These are phyloP conservation scores for Solanum phureja DNA, from an alignment of 257 asterid species.

Conservation along the genomic window DNA sequence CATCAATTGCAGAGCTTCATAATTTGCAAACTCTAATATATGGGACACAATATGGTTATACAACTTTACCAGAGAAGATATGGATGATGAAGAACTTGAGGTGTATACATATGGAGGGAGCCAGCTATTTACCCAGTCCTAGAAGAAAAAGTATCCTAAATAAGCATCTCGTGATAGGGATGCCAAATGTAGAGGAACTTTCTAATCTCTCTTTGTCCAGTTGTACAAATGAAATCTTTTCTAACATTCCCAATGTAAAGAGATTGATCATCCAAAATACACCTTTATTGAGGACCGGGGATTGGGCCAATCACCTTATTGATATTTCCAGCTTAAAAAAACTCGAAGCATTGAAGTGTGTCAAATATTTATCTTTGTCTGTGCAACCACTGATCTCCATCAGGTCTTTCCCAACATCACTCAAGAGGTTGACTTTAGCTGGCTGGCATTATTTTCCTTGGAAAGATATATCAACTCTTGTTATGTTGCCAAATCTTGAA, in stretches of 20 bases:
- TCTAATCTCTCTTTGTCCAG: not conserved
- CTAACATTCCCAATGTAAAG: not conserved
- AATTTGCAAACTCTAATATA: too few species aligned
- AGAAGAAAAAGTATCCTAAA: not conserved
- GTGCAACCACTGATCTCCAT: not conserved
- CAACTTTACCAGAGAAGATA: too few species aligned
- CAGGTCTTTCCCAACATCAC: not conserved
- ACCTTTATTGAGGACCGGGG: not conserved
- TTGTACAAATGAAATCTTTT: not conserved
- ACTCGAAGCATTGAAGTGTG: not conserved
- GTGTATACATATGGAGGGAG: not conserved
- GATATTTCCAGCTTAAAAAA: not conserved
- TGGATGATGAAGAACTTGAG: too few species aligned
- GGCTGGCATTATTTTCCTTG: not conserved
- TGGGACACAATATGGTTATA: too few species aligned
- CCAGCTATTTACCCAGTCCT: not conserved
- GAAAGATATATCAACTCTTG: not conserved
- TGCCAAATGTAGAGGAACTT: not conserved
- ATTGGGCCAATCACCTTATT: not conserved
- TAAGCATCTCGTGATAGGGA: not conserved
- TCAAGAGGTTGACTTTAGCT: not conserved
- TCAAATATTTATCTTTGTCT: not conserved
- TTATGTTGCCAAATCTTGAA: not conserved
- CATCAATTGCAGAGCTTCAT: not conserved
- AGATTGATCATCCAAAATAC: not conserved